Base-by-base conservation (phyloP, 2,329 filamentous ascomycete genomes). In the Emergomyces africanus region DNA sequence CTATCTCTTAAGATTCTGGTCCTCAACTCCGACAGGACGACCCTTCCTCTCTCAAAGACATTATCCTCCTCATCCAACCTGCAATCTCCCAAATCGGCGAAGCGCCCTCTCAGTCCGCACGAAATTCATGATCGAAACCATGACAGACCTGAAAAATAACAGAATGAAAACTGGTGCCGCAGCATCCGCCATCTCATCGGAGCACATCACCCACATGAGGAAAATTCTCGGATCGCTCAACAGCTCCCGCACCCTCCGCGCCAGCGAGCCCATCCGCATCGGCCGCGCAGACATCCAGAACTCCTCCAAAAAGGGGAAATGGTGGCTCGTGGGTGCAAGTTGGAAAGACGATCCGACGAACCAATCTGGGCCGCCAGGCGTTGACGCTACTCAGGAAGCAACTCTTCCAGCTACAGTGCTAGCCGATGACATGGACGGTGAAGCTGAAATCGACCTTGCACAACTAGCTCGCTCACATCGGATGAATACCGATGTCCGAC, bases 241-340 rank as follows among this genome's bases (percentile, higher is more conserved):
- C 42, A 94, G 67, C 53, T 68, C 77, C 12, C 77, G 82, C 67
- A 82, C 78, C 61, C 77, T 88, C 60, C 90, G 89, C 64, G 85
- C 86, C 8, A 86, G 83, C 3, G 89, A 95, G 61, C 90, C 94
- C 3, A 79, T 99, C 61, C 84, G 89, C 9, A 85, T 96, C 60
- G 85, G 88, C 12, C 79, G 96, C 3, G 79, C 81, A 42, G 94
- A 99, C 67, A 89, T 99, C 57, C 84, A 84, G 63, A 83, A 91
- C 62, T 86, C 87, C 0, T 88, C 92, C 46, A 92, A 88, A 69
- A 88, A 86, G 69, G 94, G 94, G 0, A 96, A 96, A 76, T 99
- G 94, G 94, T 99, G 94, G 94, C 83, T 97, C 23, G 89, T 97
- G 5, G 94, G 94, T 57, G 92, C 94, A n/a, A 96, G 90, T 72